Base-by-base conservation (phyloP, 495 filamentous ascomycete species). In the Aspergillus asperescens region DNA sequence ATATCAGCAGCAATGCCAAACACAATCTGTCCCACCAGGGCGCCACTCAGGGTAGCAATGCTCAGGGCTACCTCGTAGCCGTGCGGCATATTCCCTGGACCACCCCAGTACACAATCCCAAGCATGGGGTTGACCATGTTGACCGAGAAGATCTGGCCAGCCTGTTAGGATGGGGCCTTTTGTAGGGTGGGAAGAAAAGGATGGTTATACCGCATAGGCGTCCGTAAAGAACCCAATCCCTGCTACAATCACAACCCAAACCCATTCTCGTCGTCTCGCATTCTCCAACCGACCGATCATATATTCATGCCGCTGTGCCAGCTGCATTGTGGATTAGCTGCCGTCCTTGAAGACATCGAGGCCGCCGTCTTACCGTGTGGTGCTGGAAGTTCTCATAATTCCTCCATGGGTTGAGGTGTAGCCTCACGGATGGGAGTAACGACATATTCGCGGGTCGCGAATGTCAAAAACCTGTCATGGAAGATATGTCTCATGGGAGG, bases 191-290 rank as follows among this genome's bases (percentile, higher is more conserved):
- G 29, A 7, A 47, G 7, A 32, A 16, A 16, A n/a, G 25, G 20
- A 13, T 29, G n/a, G 0, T 13, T 27, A 5, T 53, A 55, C 62
- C 53, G 77, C 74, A 59, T 82, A 83, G 34, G 77, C 75, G 55
- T 81, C 80, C 4, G 81, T 81, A 40, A 84, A 69, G 51, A 84
- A 84, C 10, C 81, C 81, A 0, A 75, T 73, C 3, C 73, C 79
- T 3, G 81, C 78, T 12, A 84, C 81, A n/a, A 72, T 68, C 20
- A 72, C 62, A 15, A 69, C 66, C 55, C 63, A 57, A 39, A 63
- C 27, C 55, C 58, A 61, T 55, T 67, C 45, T 54, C 50, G 41
- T 52, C 50, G 22, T 15, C 52, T 28, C 4, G 52, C 52, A 55
- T 55, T 55, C 16, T 55, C 46, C 13, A 55, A 31, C n/a, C 52